Evolutionary conservation across 2,329 filamentous ascomycete genomes (phyloP), one percentile per base, ranked within the genome.

Genomic region (Colletotrichum cuscutae): DNA sequence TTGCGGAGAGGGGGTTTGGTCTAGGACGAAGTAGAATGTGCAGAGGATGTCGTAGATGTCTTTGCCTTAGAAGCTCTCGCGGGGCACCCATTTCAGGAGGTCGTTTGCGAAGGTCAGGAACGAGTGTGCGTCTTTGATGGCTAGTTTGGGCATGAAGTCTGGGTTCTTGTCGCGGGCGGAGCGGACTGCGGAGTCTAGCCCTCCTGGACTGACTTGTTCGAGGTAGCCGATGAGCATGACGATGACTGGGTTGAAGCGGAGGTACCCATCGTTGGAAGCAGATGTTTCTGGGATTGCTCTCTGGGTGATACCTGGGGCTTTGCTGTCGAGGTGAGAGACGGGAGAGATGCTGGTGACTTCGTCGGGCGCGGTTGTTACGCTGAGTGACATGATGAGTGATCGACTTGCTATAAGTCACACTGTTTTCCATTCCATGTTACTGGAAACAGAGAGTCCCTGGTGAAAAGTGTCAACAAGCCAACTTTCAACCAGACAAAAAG

Each of bases 1-100:
- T 28, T 71, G 2, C 71, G 70, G 24, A 85, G 72, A 1, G 81
- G 74, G 0, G 75, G 53, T 71, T 71, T 84, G 82, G 32, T 79
- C 75, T 15, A 85, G 73, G 37, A 85, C 74, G 69, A 81, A 84
- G 76, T 85, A 84, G 76, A 85, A 84, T n/a, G 82, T 75, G 68
- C 80, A 82, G 19, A 85, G 71, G 32, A 80, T 79, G 26, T 65
- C 80, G 76, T 82, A 83, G 57, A 84, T 77, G 19, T 82, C 79
- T 37, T 78, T 78, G 24, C 81, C 82, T 61, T 79, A 73, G 46
- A 73, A 74, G 54, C 77, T 78, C 75, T 85, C 82, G 1, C 74
- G 74, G 0, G 83, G 83, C 11, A 80, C 78, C 82, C 83, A 85
- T 66, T 77, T 77, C 24, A 84, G 77, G 30, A 82, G 75, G 7